Conservation (phyloP, 257 asterid species). For the Agastache rugosa region DNA sequence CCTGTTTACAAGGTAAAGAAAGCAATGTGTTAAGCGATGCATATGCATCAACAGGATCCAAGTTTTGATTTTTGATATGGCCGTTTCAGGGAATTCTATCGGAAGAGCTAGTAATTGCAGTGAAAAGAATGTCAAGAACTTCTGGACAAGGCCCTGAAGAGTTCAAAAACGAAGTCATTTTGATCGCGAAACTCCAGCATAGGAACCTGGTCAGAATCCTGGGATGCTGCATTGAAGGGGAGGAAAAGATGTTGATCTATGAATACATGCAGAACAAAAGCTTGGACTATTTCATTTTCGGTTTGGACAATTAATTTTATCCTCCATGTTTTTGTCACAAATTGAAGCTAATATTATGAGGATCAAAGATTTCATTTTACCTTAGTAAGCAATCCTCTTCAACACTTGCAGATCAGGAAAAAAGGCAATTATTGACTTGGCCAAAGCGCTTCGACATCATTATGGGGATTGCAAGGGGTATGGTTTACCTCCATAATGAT, state of each 20-base stretch:
- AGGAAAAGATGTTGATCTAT: constrained; percentile 29
- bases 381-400: not conserved
- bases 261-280: constrained; percentile 32
- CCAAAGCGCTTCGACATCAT: constrained; percentile 22
- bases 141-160: constrained; percentile 26
- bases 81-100: constrained; percentile 7
- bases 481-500: constrained; percentile 24
- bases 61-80: not conserved
- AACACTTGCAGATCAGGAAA: constrained; percentile 13
- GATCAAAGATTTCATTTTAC: not conserved
- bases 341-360: not conserved
- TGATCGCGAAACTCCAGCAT: constrained; percentile 30
- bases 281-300: constrained; percentile 36
- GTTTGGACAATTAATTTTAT: not conserved
- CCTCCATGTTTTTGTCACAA: not conserved
- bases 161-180: constrained; percentile 17
- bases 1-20: constrained; percentile 43
- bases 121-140: constrained; percentile 18
- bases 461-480: constrained; percentile 23
- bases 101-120: constrained; percentile 4
- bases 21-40: not conserved
- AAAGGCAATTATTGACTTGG: not conserved
- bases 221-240: constrained; percentile 35
- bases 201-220: constrained; percentile 26
- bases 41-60: not conserved